These are phyloP conservation scores for Blepharisma japonicum DNA, from an alignment of 73 alveolate genomes.

Conservation along the genomic window DNA sequence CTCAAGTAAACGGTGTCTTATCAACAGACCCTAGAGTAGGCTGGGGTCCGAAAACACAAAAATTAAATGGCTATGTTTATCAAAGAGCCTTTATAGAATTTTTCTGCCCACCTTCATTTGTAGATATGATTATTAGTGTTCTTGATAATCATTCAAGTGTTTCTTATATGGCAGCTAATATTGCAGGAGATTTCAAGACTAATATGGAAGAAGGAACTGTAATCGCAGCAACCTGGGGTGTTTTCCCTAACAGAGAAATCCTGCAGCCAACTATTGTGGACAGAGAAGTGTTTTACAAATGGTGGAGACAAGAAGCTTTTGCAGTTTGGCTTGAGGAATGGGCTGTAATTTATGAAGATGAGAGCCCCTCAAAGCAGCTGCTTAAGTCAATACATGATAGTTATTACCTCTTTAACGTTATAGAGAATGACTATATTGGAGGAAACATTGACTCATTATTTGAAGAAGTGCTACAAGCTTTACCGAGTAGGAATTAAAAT, in stretches of 20 bases:
- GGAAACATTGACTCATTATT: conserved; percentile 42
- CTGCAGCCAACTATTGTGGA: conserved; percentile 70
- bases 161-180: conserved; percentile 55
- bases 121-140: conserved; percentile 25
- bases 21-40: conserved; percentile 60
- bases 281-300: conserved; percentile 45
- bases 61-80: conserved; percentile 51
- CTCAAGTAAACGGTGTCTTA: conserved; percentile 53
- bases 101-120: conserved; percentile 46
- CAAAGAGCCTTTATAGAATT: conserved; percentile 60
- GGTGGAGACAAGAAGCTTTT: conserved; percentile 70
- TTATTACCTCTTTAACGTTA: conserved; percentile 53
- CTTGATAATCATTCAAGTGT: conserved; percentile 40
- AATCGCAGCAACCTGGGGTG: conserved; percentile 79
- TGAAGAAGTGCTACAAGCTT: background rate
- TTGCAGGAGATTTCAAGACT: conserved; percentile 18
- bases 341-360: conserved; percentile 52
- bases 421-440: conserved; percentile 56
- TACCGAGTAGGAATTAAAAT: no score
- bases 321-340: conserved; percentile 45
- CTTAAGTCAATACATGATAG: conserved; percentile 33
- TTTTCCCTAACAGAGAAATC: conserved; percentile 54
- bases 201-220: conserved; percentile 50
- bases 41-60: conserved; percentile 60
- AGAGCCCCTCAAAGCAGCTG: conserved; percentile 33